Percentiles rank a stretch among this genome's conserved stretches.
Evolutionary conservation across 1,139 yeast genomes (phyloP).

Genomic region (Pichia sp.): DNA sequence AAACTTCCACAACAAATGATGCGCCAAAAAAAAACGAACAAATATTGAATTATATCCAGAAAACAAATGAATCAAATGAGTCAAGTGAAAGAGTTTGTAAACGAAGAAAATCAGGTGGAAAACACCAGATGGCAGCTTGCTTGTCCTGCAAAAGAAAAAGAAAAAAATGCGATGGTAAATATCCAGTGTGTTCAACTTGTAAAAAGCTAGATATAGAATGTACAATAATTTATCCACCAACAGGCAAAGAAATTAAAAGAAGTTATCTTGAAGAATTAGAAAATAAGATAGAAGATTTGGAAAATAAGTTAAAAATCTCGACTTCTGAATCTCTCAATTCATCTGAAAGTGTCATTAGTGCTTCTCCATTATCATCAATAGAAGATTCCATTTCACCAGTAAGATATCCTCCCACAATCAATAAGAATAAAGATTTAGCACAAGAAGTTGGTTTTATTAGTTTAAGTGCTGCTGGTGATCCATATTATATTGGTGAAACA

Average conservation of each 20-base stretch:
- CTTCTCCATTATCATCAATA: slow-evolving; percentile 7
- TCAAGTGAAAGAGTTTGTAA: not conserved
- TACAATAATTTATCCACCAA: slow-evolving; percentile 45
- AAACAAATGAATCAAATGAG: too few species aligned
- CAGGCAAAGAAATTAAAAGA: slow-evolving; percentile 46
- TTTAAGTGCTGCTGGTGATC: slow-evolving; percentile 27
- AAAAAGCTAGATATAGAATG: slow-evolving; percentile 39
- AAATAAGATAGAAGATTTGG: slow-evolving; percentile 33
- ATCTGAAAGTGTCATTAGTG: slow-evolving; percentile 17
- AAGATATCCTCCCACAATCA: slow-evolving; percentile 9
- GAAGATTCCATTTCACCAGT: not conserved
- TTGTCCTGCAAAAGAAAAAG: slow-evolving; percentile 34
- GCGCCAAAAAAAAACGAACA: too few species aligned
- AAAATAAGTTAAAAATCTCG: slow-evolving; percentile 25
- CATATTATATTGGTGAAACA: slow-evolving; percentile 28
- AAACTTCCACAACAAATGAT: too few species aligned
- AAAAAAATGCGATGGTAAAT: slow-evolving; percentile 47
- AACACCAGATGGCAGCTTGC: slow-evolving; percentile 30
- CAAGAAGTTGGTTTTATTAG: slow-evolving; percentile 29
- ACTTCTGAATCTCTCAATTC: not conserved
- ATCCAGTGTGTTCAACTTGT: slow-evolving; percentile 44
- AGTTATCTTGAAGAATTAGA: slow-evolving; percentile 44
- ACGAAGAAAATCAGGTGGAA: slow-evolving; percentile 15
- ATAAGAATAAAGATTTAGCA: slow-evolving; percentile 18
- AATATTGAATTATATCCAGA: too few species aligned